A percentile compares a stretch with the other conserved stretches of the same genome.
phyloP scores from a whole-genome alignment of 164 flowering plant species.

The Warburgia ugandensis region DNA sequence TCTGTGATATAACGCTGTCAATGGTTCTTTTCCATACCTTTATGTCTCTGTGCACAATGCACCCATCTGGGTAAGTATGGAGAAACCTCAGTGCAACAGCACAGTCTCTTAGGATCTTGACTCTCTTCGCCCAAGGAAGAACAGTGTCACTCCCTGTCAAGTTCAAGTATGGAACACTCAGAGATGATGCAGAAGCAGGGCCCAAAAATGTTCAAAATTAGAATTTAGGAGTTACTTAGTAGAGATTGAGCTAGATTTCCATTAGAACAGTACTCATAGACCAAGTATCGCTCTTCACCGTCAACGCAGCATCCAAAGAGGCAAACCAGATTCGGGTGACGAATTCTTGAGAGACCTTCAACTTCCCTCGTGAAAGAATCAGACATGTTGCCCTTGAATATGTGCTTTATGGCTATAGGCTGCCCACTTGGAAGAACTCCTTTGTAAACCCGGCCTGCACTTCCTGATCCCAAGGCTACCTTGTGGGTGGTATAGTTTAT shows the following conservation, averaged over 20 bases:
- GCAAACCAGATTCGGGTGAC: constrained; percentile 60
- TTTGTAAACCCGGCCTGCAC: constrained; percentile 65
- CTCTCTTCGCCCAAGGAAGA: constrained; percentile 56
- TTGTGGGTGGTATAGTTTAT: constrained; percentile 25
- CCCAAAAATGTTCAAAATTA: not conserved
- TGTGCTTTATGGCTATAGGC: constrained; percentile 61
- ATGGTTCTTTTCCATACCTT: constrained; percentile 42
- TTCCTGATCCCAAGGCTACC: constrained; percentile 48
- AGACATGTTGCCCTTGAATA: constrained; percentile 32
- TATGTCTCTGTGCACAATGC: constrained; percentile 71
- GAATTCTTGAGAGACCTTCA: constrained; percentile 49
- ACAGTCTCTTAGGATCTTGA: constrained; percentile 54
- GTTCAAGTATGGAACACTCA: not conserved
- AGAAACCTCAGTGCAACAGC: constrained; percentile 59
- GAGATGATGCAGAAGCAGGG: not conserved
- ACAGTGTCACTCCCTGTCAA: constrained; percentile 33
- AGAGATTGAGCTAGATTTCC: constrained; percentile 66
- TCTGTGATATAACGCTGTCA: too few relatives aligned
- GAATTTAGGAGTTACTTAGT: constrained; percentile 26
- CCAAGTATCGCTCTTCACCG: constrained; percentile 50
- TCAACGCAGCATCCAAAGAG: constrained; percentile 65
- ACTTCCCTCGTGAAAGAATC: constrained; percentile 62
- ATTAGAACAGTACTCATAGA: constrained; percentile 57
- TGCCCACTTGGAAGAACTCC: constrained; percentile 73
- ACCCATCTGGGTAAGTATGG: constrained; percentile 49